Conservation (phyloP, 306 rosid genomes). For the Crotalaria pallida region DNA sequence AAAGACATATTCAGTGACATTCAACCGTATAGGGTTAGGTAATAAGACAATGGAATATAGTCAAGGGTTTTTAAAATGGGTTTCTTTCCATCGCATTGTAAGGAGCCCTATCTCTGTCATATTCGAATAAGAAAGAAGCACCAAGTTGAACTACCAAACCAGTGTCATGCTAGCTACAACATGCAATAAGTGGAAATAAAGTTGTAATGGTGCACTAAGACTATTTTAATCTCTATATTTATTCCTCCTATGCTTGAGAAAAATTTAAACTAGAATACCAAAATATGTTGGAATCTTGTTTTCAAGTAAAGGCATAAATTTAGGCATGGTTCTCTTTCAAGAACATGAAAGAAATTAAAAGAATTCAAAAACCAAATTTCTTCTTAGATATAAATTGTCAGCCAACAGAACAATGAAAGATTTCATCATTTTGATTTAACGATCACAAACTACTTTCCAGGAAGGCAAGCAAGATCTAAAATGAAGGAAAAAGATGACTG, state of each 20-base stretch:
- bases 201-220: not conserved
- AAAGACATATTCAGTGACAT: constrained; percentile 41
- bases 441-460: too few species aligned
- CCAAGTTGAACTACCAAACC: constrained; percentile 19
- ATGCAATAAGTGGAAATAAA: not conserved
- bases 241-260: not conserved
- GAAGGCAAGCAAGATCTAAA: too few species aligned
- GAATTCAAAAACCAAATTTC: not conserved
- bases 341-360: not conserved
- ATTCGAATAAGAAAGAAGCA: constrained; percentile 22
- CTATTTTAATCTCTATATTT: not conserved
- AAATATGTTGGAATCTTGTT: not conserved
- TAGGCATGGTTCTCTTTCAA: not conserved
- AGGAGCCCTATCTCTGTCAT: constrained; percentile 47
- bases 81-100: constrained; percentile 36
- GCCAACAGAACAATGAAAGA: not conserved
- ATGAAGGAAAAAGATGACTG: too few species aligned
- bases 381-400: not conserved
- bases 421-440: not conserved
- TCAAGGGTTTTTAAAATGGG: constrained; percentile 57
- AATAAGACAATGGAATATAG: constrained; percentile 30
- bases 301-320: not conserved
- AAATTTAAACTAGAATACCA: not conserved
- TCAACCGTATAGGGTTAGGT: constrained; percentile 24
- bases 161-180: not conserved